Base-by-base conservation (phyloP, 441 rosid genomes). In the Arabidopsis lyrata region DNA sequence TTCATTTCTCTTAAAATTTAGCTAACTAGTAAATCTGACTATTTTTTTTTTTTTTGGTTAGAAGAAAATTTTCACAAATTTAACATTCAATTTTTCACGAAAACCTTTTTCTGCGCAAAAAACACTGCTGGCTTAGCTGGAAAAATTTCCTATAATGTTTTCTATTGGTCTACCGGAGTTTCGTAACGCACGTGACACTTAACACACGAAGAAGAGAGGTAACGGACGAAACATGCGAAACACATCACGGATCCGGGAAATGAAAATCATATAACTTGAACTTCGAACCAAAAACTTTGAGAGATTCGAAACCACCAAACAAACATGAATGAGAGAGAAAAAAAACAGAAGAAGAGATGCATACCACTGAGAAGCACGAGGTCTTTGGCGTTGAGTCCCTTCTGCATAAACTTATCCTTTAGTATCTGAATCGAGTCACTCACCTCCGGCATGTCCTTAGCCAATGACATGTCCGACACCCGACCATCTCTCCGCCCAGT, bases 401-500 rank as follows among this genome's bases (percentile, higher is more conserved):
- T 89, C 18, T 58, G 73, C 64, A 55, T 72, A 61, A 90, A 90
- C 83, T 86, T 90, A 2, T 76, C 75, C 73, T 67, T 86, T 58
- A 90, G 85, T 60, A 68, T 68, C 66, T 83, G 72, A 50, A 85
- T 83, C 13, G 98, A 81, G 61, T 93, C 88, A 22, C 81, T 70
- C 12, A 83, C 83, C 4, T 86, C 95, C 2, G 98, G 97, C 87
- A 89, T 82, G 53, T 83, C 73, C 7, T 47, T 83, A 1, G 95
- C 95, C 11, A 81, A 73, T 0, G 82, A 76, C 59, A 70, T 6
- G 44, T 81, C 73, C 4, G 95, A 90, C 39, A 84, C 86, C 16
- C 61, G 82, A 44, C 97, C 96, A 13, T 92, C 99, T 77, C 92
- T 87, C 22, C 97, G 70, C 0, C 99, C 99, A 0, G 85, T 85